Evolutionary conservation across 2,329 filamentous ascomycete species (phyloP).

Genomic region (Colletotrichum euphorbiae): DNA sequence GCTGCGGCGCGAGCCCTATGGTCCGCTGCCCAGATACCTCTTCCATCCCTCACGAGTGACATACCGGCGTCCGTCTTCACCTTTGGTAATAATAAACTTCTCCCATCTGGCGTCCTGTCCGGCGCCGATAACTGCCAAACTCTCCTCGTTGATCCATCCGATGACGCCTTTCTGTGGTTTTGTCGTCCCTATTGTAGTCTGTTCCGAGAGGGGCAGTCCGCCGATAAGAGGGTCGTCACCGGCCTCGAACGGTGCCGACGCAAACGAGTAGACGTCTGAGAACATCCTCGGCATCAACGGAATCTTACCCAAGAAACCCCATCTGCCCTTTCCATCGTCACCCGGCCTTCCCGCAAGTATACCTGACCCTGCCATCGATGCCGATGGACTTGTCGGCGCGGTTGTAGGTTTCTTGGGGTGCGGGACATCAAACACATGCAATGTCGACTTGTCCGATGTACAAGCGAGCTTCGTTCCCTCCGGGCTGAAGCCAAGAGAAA

Average conservation of each 20-base stretch:
- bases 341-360: constrained; percentile 46
- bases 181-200: constrained; percentile 61
- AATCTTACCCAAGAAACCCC: constrained; percentile 86
- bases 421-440: constrained; percentile 92
- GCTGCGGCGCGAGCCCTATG: too few relatives aligned
- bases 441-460: constrained; percentile 95
- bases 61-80: constrained; percentile 74
- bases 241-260: constrained; percentile 83
- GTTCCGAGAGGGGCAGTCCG: constrained; percentile 56
- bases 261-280: constrained; percentile 89
- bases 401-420: constrained; percentile 57
- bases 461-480: constrained; percentile 84
- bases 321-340: constrained; percentile 75
- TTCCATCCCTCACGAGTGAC: constrained; percentile 85
- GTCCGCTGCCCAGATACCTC: constrained; percentile 70
- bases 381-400: constrained; percentile 39
- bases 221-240: constrained; percentile 75
- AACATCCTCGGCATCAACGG: constrained; percentile 89
- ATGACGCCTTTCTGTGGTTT: constrained; percentile 84
- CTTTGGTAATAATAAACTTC: constrained; percentile 79
- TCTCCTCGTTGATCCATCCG: constrained; percentile 83
- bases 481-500: constrained; percentile 88
- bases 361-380: constrained; percentile 40
- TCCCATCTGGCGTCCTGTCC: constrained; percentile 89
- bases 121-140: constrained; percentile 80